phyloP scores from a whole-genome alignment of 352 stramenopile genomes.

The Phytophthora sojae region DNA sequence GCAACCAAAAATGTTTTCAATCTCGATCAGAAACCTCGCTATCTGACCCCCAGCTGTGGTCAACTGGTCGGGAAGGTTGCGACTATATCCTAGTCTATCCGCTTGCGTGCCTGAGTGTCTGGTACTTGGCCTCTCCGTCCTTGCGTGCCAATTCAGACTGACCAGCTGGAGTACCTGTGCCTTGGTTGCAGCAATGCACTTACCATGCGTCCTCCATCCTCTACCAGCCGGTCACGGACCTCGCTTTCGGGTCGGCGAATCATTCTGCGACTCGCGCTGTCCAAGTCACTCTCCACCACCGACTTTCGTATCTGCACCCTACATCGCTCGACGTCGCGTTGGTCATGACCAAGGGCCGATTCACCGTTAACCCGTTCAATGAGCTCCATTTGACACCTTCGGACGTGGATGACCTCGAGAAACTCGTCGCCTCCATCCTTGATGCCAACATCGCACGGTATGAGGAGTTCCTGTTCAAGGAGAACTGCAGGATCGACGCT shows the following conservation, averaged over 20 bases:
- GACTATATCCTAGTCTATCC: conserved; percentile 1
- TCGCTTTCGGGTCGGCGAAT: conserved; percentile 1
- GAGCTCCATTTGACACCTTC: conserved; percentile 35
- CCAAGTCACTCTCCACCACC: neutral
- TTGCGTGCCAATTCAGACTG: conserved; percentile 25
- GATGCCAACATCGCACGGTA: conserved; percentile 40
- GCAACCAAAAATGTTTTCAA: neutral
- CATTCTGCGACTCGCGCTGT: conserved; percentile 23
- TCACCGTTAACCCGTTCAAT: conserved; percentile 47
- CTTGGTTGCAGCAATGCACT: neutral
- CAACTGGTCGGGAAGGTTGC: conserved; percentile 4
- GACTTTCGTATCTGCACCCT: neutral
- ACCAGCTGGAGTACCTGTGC: conserved; percentile 18
- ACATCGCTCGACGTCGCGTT: neutral
- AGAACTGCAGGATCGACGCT: conserved; percentile 33
- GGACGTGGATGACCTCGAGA: conserved; percentile 34
- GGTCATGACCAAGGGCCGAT: conserved; percentile 36
- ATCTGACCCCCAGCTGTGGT: conserved; percentile 16
- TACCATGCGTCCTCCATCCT: conserved; percentile 15
- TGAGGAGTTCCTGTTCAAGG: conserved; percentile 42
- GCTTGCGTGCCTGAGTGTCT: conserved; percentile 1
- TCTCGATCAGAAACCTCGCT: neutral
- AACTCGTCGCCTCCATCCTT: conserved; percentile 38
- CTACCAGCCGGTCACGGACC: conserved; percentile 3
- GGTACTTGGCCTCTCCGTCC: conserved; percentile 10